Evolutionary conservation across 2,329 filamentous ascomycete species (phyloP), one percentile per base, ranked within the genome.

Genomic region (Pseudogymnoascus sp.): DNA sequence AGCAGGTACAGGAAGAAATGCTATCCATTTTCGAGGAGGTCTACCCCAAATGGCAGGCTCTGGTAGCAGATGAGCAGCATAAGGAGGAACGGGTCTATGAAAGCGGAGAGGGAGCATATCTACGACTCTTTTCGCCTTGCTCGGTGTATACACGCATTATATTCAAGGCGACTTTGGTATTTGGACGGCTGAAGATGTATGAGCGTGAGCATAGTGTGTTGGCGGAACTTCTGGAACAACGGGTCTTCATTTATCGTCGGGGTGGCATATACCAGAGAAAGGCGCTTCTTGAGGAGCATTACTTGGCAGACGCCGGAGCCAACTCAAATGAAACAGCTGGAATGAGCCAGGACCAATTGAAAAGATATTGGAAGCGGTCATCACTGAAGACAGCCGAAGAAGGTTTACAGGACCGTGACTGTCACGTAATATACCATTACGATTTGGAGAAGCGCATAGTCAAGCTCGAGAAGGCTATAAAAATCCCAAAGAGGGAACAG

Each of bases 221-320:
- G 1, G 80, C 77, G 0, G 90, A 95, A 70, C 82, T 99, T 3
- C 84, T 99, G 0, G 77, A 77, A 3, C 95, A 99, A 72, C 84
- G 84, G 3, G 81, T 97, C 0, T 97, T 97, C 70, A 93, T 97
- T 70, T 82, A 89, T 46, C 84, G 93, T 28, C 85, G 95, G 43
- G 95, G 95, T 0, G 85, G 87, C 0, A 99, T 95, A 95, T 97
- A 97, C 73, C 93, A 97, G 72, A 89, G 95, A 18, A 96, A 96
- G 75, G 95, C 93, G 0, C 78, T 99, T 1, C 76, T 99, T 1
- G 95, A 99, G 77, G 95, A 99, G 73, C 92, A 96, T 72, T 97
- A 99, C 74, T 93, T 97, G 90, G 82, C 86, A 71, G 66, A 65
- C 23, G 69, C 69, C 14, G 66, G 68, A 25, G 23, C 61, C 3